Evolutionary conservation across 2,329 filamentous ascomycete species (phyloP).

Genomic region (Trichophyton equinum): DNA sequence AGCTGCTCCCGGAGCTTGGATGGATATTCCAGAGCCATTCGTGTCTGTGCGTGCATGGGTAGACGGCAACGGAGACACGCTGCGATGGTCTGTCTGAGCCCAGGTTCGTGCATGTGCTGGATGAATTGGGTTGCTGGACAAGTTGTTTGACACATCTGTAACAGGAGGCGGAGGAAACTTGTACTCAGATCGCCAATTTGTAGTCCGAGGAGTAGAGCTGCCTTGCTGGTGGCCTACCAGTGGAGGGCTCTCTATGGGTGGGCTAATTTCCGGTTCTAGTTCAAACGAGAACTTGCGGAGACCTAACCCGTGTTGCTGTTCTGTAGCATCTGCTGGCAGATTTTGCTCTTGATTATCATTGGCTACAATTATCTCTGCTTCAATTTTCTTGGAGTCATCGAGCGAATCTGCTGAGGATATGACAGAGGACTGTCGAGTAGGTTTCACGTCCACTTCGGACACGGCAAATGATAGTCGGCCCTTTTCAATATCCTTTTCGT

Average conservation of each 20-base stretch:
- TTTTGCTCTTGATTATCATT: background rate
- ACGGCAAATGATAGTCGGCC: background rate
- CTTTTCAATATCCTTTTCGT: constrained; percentile 2
- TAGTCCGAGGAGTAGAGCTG: background rate
- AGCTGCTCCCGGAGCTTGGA: background rate
- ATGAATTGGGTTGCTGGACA: background rate
- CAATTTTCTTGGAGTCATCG: background rate
- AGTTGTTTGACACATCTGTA: background rate
- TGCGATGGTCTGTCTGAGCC: background rate
- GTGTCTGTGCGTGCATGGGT: background rate
- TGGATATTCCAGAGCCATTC: background rate
- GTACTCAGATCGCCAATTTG: background rate
- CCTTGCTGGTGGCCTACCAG: background rate
- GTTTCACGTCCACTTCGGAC: background rate
- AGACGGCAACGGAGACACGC: background rate
- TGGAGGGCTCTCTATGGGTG: background rate
- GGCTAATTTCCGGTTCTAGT: background rate
- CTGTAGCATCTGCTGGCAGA: background rate
- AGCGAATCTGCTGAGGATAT: background rate
- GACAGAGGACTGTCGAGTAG: background rate
- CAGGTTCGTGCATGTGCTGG: background rate
- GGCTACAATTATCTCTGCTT: background rate
- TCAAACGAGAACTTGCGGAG: background rate
- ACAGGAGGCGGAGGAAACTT: background rate
- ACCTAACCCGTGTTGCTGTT: background rate